Evolutionary conservation across 1,139 yeast genomes (phyloP), one percentile per base, ranked within the genome.

Genomic region (Keqinozyma sinolaborantium): DNA sequence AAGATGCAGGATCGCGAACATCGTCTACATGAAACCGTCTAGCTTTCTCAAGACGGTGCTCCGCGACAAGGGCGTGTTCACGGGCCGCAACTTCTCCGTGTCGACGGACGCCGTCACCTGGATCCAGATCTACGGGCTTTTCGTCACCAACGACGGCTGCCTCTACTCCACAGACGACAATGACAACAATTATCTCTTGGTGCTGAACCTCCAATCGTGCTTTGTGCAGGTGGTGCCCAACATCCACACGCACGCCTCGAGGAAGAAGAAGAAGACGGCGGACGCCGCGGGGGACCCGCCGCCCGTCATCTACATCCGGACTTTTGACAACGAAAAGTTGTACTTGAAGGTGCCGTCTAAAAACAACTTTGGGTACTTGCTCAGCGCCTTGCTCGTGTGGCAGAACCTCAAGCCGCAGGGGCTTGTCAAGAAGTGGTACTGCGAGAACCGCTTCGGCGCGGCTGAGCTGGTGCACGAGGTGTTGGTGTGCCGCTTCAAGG

Each of bases 351-450:
- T 75, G 5, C 51, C 64, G 2, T 62, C 72, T 16, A 67, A 60
- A 36, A 38, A 53, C n/a, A 62, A 58, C 25, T 78, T 79, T 38
- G 64, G 73, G 21, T 60, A 62, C 30, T 50, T 82, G 19, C 42
- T 82, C n/a, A 60, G 76, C 27, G 51, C 72, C 14, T 55, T 82
- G 29, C 48, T 79, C 23, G 73, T 79, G 29, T 83, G 94, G 92
- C 83, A 79, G 42, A 66, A 72, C 29, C 48, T 82, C 43, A 71
- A 64, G 39, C 77, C 81, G 2, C 64, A 58, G 25, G 85, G 87
- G 0, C 52, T 81, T 11, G 71, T 70, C 19, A 73, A 76, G 40
- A 80, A 80, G 50, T 71, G 79, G 79, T 64, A 61, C 39, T 62
- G 64, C 36, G 63, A 61, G 30, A 68, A 68, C 37, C 66, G 66